Evolutionary conservation across 2,329 filamentous ascomycete genomes (phyloP).

Genomic region (Plectosphaerella sp.): DNA sequence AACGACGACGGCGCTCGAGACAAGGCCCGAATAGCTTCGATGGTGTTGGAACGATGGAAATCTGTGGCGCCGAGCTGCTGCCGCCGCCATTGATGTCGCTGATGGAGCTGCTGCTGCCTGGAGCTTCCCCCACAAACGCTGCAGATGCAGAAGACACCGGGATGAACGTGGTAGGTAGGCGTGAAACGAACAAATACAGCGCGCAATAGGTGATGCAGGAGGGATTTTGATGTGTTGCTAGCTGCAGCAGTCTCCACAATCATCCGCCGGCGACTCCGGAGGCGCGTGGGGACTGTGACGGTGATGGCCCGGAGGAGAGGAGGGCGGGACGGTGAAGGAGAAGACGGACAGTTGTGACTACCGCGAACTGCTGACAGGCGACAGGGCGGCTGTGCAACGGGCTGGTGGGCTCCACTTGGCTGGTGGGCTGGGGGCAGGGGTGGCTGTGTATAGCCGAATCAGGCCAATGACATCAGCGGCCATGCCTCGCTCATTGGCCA

Average conservation of each 20-base stretch:
- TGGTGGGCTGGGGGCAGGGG: neutral
- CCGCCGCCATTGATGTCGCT: neutral
- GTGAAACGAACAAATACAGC: no score
- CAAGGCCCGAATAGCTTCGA: no score
- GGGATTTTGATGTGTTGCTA: neutral
- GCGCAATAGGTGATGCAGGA: neutral
- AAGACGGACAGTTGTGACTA: neutral
- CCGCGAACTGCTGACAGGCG: neutral
- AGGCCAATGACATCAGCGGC: constrained; percentile 2
- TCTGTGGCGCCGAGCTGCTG: no score
- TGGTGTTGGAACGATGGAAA: no score
- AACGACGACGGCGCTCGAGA: no score
- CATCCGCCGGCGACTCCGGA: constrained; percentile 2
- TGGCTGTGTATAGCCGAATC: neutral
- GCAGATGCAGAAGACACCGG: neutral
- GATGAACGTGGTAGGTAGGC: neutral
- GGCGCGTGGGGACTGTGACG: neutral
- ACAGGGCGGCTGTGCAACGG: constrained; percentile 13
- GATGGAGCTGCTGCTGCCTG: constrained; percentile 2
- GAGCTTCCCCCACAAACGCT: neutral
- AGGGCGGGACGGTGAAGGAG: neutral
- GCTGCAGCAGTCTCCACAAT: neutral
- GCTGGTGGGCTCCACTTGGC: constrained; percentile 4
- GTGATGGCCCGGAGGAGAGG: neutral
- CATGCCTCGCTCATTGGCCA: constrained; percentile 10